Evolutionary conservation across 352 stramenopile species (phyloP).

Genomic region (Pythium vanterpoolii): DNA sequence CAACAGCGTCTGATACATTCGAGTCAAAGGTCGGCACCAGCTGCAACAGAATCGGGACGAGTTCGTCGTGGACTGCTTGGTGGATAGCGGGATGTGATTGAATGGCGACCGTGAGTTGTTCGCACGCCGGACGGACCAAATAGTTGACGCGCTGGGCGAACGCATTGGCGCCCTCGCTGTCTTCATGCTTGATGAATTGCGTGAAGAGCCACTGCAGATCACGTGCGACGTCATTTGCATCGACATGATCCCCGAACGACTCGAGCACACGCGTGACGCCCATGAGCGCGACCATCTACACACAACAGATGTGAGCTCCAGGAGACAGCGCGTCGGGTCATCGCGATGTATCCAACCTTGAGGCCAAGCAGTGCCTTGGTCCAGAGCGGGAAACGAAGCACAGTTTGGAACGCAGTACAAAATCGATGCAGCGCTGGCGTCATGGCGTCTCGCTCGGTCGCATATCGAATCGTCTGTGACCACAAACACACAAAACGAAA

Average conservation of each 20-base stretch:
- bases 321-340: background rate
- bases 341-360: constrained; percentile 28
- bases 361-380: constrained; percentile 36
- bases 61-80: constrained; percentile 43
- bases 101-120: constrained; percentile 56
- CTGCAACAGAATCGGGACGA: constrained; percentile 41
- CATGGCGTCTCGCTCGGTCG: constrained; percentile 68
- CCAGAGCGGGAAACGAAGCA: constrained; percentile 56
- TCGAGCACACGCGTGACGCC: constrained; percentile 59
- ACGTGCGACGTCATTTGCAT: constrained; percentile 30
- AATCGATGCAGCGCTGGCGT: constrained; percentile 50
- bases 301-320: background rate
- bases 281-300: constrained; percentile 66
- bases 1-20: constrained; percentile 37
- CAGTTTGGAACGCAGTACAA: constrained; percentile 38
- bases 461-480: constrained; percentile 65
- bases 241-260: constrained; percentile 50
- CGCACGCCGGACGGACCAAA: constrained; percentile 56
- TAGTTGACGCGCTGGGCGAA: constrained; percentile 32
- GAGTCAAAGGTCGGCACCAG: background rate
- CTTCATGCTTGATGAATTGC: constrained; percentile 38
- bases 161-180: background rate
- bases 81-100: constrained; percentile 52
- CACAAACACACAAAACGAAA: too few relatives aligned
- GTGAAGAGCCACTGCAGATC: constrained; percentile 53